These are phyloP conservation scores for Truncatella angustata DNA, from an alignment of 2,329 filamentous ascomycete genomes.

Conservation along the genomic window DNA sequence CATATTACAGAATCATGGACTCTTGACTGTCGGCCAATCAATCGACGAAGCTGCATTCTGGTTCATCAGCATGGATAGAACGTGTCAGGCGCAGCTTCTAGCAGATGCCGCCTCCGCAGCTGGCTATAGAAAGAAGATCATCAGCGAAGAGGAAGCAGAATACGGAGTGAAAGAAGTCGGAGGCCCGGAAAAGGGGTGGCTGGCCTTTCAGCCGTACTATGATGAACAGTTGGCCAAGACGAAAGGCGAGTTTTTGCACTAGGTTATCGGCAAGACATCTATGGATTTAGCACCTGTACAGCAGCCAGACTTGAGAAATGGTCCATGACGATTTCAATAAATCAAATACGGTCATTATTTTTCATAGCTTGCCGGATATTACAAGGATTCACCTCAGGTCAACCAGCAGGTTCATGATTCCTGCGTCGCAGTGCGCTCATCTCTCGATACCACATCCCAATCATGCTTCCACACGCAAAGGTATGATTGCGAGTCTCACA, in stretches of 20 bases:
- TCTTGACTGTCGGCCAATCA: conserved; percentile 59
- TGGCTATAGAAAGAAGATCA: conserved; percentile 24
- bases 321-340: too few relatives aligned
- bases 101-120: conserved; percentile 52
- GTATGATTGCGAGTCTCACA: too few relatives aligned
- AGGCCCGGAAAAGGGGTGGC: conserved; percentile 29
- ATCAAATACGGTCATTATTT: too few relatives aligned
- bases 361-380: too few relatives aligned
- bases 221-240: conserved; percentile 12
- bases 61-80: conserved; percentile 60
- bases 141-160: conserved; percentile 27
- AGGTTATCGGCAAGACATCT: too few relatives aligned
- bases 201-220: conserved; percentile 19
- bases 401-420: too few relatives aligned
- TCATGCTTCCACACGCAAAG: too few relatives aligned
- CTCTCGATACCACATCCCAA: too few relatives aligned
- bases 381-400: too few relatives aligned
- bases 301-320: too few relatives aligned
- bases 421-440: too few relatives aligned
- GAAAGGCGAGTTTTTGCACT: conserved; percentile 6
- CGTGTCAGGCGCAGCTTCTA: conserved; percentile 59
- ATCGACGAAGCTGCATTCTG: conserved; percentile 66
- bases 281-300: too few relatives aligned
- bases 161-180: conserved; percentile 25
- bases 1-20: conserved; percentile 62